Conservation (phyloP, 495 filamentous ascomycete genomes). For the Neurospora sp. region DNA sequence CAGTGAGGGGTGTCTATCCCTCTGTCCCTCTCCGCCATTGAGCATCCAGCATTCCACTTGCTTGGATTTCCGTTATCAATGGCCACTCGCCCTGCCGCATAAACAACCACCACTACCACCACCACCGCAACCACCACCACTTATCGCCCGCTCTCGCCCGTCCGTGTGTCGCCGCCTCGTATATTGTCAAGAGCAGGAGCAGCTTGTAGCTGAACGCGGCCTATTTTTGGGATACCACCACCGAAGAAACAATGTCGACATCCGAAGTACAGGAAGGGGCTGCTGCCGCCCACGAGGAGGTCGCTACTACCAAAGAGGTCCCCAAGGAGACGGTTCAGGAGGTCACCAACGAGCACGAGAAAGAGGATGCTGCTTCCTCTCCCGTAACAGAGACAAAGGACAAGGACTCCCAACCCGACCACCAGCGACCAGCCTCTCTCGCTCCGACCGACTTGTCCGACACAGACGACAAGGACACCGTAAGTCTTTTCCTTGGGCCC, state of each 20-base stretch:
- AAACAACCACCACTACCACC: not conserved
- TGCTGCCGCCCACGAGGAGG: not conserved
- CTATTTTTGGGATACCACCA: not conserved
- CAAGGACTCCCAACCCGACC: not conserved
- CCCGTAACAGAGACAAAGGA: not conserved
- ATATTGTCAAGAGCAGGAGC: not conserved
- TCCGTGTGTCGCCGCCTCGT: not conserved
- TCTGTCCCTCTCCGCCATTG: not conserved
- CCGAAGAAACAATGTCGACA: not conserved
- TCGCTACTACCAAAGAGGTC: not conserved
- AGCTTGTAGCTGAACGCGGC: not conserved
- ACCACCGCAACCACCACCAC: not conserved
- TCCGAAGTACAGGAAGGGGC: not conserved
- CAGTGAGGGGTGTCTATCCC: not conserved
- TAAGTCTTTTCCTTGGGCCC: not conserved
- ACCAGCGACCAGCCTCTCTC: not conserved
- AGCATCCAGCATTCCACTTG: not conserved
- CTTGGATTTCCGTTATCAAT: not conserved
- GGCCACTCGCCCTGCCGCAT: not conserved
- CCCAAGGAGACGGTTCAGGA: not conserved
- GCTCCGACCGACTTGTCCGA: not conserved
- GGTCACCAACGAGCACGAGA: not conserved
- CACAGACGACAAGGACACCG: not conserved
- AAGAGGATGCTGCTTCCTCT: not conserved
- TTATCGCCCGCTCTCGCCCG: not conserved